A percentile compares a stretch with the other conserved stretches of the same genome.
Evolutionary conservation across 768 basidiomycete species (phyloP).

Genomic region (Termitomyces heimii): DNA sequence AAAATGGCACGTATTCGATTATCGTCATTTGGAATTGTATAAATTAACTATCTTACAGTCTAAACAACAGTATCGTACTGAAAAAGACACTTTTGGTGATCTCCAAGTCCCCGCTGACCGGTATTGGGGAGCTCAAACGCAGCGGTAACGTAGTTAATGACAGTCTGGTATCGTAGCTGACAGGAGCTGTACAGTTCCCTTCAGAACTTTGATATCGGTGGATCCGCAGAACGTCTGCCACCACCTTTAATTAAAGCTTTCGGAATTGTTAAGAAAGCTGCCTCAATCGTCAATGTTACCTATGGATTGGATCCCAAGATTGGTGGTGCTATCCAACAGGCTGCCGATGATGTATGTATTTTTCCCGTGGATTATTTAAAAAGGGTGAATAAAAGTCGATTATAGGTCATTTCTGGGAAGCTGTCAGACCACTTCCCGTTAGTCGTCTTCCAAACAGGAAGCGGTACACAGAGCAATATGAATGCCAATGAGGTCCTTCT

Average conservation of each 20-base stretch:
- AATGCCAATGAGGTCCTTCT: conserved; percentile 86
- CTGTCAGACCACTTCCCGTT: conserved; percentile 94
- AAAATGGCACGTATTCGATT: conserved; percentile 20
- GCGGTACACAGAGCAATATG: conserved; percentile 99
- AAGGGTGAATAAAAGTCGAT: background rate
- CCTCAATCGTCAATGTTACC: conserved; percentile 79
- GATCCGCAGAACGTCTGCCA: conserved; percentile 88
- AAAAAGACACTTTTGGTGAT: conserved; percentile 95
- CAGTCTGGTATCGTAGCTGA: background rate
- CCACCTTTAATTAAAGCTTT: conserved; percentile 97
- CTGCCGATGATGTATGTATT: conserved; percentile 78
- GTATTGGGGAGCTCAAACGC: conserved; percentile 99
- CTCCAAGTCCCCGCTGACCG: conserved; percentile 70
- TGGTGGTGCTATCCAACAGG: conserved; percentile 83
- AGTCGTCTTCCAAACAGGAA: conserved; percentile 99
- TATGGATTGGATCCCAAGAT: conserved; percentile 91
- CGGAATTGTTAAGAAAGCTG: conserved; percentile 96
- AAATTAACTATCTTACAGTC: conserved; percentile 20
- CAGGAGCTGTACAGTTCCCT: conserved; percentile 46
- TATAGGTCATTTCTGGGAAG: conserved; percentile 91
- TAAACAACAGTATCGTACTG: conserved; percentile 58
- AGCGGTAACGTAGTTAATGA: conserved; percentile 48
- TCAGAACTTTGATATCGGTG: conserved; percentile 98
- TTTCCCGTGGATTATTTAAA: background rate
- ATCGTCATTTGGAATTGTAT: background rate